Base-by-base conservation (phyloP, 2,329 filamentous ascomycete genomes). In the Aspergillus udagawae region DNA sequence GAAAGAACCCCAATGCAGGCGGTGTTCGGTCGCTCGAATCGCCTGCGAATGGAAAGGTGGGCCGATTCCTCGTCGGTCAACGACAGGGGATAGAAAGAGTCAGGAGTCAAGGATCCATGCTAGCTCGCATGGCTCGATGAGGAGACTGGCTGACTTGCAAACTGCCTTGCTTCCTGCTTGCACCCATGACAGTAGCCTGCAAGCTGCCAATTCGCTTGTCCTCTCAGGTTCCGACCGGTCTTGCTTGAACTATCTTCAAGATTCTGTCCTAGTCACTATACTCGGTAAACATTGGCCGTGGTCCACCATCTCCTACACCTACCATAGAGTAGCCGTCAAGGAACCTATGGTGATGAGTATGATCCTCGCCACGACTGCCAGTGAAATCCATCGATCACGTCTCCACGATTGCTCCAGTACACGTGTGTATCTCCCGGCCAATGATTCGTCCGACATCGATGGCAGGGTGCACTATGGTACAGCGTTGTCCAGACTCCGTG, bases 301-400 rank as follows among this genome's bases (percentile, higher is more conserved):
- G 66, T 69, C 67, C 20, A 63, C 62, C 1, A 53, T 69, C 3
- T 65, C 67, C 3, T 67, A 68, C 57, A 52, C 62, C 7, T 70
- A 69, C 56, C 64, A 65, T 21, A 65, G 62, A 38, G 62, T 70
- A 29, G 64, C 66, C 3, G 61, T 63, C 28, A 63, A 56, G 27
- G 62, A 68, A 50, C 65, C 62, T 5, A 67, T 69, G 66, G 60
- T 68, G n/a, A 67, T 69, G 65, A 67, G 65, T 45, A 68, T 68
- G 66, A 63, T 69, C 17, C 56, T 68, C 27, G 67, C 65, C 5
- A 68, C 56, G 54, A 59, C 63, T n/a, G 60, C 66, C 14, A 63
- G 61, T 29, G 63, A 67, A 35, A 63, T 65, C 32, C 58, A 65
- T 53, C 60, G 62, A n/a, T 60, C 58, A 8, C 59, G 53, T 49